Evolutionary conservation across 495 filamentous ascomycete genomes (phyloP), one percentile per base, ranked within the genome.

Genomic region (Parmelia sp.): DNA sequence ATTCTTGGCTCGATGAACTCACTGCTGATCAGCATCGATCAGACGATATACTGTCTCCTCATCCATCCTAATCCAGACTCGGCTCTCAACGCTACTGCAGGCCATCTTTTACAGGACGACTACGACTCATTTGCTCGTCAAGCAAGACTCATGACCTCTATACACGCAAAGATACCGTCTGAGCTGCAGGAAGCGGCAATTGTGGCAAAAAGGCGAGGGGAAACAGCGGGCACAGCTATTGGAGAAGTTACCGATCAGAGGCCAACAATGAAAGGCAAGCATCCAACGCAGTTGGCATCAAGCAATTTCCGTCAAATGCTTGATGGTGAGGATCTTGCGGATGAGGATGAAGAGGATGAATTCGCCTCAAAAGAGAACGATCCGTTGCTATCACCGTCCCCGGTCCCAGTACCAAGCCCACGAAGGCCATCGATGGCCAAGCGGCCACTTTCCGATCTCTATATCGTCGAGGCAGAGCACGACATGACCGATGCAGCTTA

Each of bases 31-130:
- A 29, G 12, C 39, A 21, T 3, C 9, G 21, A 31, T 49, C 55
- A 83, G 81, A 88, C 86, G 0, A 88, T 90, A 47, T 83, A 80
- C 6, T 90, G 87, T 73, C 78, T 90, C 42, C 77, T 90, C n/a
- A 86, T 90, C 58, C 79, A 87, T 57, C 87, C 87, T 10, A 90
- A 90, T 68, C 86, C 87, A 2, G 86, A 86, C 65, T 88, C 85
- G 42, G 85, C 87, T 15, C 77, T 90, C 49, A 90, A 90, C 69
- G 83, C 84, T 17, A 77, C 80, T 19, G 85, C 88, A 9, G 86
- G 87, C 7, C 77, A 80, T 23, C 68, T 89, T 58, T 77, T 87
- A 3, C 79, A 82, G 59, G 87, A 88, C 40, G 84, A 88, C 63
- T 89, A 83, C 64, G 78, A 77, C 17, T 78, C 76, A 5, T 90